Percentiles rank a stretch among this genome's conserved stretches.
Conservation (phyloP, 768 basidiomycete genomes). For the Hypholoma fasciculare region DNA sequence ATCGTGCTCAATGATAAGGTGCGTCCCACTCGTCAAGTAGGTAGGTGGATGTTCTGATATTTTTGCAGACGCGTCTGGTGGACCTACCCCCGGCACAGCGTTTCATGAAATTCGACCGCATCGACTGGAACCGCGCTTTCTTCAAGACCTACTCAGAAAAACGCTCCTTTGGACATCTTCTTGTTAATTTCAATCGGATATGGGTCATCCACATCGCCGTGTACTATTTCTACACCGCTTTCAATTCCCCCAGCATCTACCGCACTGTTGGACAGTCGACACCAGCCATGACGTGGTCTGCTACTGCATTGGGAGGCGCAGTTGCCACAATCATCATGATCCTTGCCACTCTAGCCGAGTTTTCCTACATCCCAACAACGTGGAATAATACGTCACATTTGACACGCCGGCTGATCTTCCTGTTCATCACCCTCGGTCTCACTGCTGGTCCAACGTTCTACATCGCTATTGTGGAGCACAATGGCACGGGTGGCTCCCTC, state of each 20-base stretch:
- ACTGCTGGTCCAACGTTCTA: slow-evolving; percentile 95
- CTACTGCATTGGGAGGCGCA: slow-evolving; percentile 91
- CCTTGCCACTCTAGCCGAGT: slow-evolving; percentile 89
- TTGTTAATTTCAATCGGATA: slow-evolving; percentile 99
- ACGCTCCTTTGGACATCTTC: slow-evolving; percentile 92
- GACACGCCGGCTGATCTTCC: slow-evolving; percentile 86
- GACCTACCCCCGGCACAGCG: slow-evolving; percentile 90
- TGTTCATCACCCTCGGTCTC: slow-evolving; percentile 85
- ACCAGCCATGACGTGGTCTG: slow-evolving; percentile 88
- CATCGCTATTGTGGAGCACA: slow-evolving; percentile 81
- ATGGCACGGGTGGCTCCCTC: slow-evolving; percentile 63
- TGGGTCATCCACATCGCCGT: slow-evolving; percentile 97
- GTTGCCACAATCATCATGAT: slow-evolving; percentile 98
- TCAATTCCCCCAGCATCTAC: slow-evolving; percentile 89
- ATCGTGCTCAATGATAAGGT: slow-evolving; percentile 91
- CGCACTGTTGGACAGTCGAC: slow-evolving; percentile 55
- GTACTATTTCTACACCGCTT: slow-evolving; percentile 96
- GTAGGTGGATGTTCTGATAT: slow-evolving; percentile 2
- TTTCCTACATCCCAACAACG: slow-evolving; percentile 96
- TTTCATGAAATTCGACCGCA: slow-evolving; percentile 95
- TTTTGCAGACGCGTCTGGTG: slow-evolving; percentile 76
- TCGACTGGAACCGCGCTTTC: slow-evolving; percentile 96
- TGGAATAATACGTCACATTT: slow-evolving; percentile 99
- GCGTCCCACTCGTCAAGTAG: slow-evolving; percentile 8
- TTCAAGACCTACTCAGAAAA: slow-evolving; percentile 99